These are phyloP conservation scores for Parafenestella ontariensis DNA, from an alignment of 2,329 filamentous ascomycete genomes.

Conservation along the genomic window DNA sequence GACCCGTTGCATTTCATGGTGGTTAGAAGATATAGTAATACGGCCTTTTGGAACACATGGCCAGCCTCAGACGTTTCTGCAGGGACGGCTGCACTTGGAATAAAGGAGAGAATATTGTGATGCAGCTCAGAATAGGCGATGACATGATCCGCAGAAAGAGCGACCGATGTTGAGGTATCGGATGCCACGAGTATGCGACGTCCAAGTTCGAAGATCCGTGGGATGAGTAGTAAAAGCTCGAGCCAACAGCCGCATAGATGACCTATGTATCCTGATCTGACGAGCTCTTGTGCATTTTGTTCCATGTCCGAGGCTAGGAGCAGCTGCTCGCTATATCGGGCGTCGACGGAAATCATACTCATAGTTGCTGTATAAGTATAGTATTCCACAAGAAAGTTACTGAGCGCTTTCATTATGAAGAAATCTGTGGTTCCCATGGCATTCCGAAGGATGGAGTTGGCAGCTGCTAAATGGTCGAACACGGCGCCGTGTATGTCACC, in stretches of 20 bases:
- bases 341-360: conserved; percentile 2
- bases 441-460: background rate
- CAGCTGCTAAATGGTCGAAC: conserved; percentile 1
- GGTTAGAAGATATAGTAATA: background rate
- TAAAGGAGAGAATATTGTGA: background rate
- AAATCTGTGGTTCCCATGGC: background rate
- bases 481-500: background rate
- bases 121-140: background rate
- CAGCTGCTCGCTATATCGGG: background rate
- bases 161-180: background rate
- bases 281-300: background rate
- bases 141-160: background rate
- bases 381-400: conserved; percentile 1
- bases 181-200: background rate
- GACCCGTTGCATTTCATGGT: background rate
- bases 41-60: background rate
- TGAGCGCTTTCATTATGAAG: background rate
- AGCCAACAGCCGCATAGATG: conserved; percentile 3
- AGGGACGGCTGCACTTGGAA: background rate
- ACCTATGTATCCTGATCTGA: background rate
- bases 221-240: conserved; percentile 1
- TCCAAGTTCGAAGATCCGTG: background rate
- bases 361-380: conserved; percentile 1
- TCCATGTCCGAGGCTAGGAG: background rate
- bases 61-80: background rate